Evolutionary conservation across 768 basidiomycete species (phyloP).

Genomic region (Amanita brunnescens): DNA sequence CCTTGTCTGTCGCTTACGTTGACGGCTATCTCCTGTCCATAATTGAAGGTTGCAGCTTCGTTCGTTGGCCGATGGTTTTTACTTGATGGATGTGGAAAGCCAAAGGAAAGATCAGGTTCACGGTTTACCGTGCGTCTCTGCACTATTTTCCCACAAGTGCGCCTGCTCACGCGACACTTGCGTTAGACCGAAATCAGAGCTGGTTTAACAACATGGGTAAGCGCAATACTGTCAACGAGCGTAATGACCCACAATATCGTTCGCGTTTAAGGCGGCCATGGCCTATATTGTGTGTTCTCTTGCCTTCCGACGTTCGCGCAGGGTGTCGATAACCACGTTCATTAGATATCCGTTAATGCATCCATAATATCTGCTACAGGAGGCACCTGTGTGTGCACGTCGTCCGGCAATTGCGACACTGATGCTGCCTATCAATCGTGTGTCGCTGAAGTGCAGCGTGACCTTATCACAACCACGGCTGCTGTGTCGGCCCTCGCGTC

Average conservation of each 20-base stretch:
- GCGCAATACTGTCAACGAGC: constrained; percentile 13
- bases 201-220: constrained; percentile 74
- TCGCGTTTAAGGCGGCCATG: constrained; percentile 58
- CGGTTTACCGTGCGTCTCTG: constrained; percentile 40
- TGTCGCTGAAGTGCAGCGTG: constrained; percentile 52
- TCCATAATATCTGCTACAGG: constrained; percentile 69
- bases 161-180: background rate
- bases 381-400: constrained; percentile 72
- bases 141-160: background rate
- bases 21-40: background rate
- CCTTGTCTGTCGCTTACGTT: background rate
- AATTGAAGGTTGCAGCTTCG: constrained; percentile 33
- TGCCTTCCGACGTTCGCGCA: background rate
- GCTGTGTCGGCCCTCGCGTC: constrained; percentile 68
- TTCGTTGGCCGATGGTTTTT: constrained; percentile 60
- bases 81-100: constrained; percentile 63
- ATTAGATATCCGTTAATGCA: constrained; percentile 78
- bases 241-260: background rate
- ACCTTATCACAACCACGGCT: constrained; percentile 79
- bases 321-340: background rate
- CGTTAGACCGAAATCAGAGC: constrained; percentile 68
- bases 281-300: constrained; percentile 60
- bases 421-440: constrained; percentile 51
- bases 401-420: constrained; percentile 42
- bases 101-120: constrained; percentile 53